Conservation (phyloP, 2,329 filamentous ascomycete species). For the Myotisia sp. region DNA sequence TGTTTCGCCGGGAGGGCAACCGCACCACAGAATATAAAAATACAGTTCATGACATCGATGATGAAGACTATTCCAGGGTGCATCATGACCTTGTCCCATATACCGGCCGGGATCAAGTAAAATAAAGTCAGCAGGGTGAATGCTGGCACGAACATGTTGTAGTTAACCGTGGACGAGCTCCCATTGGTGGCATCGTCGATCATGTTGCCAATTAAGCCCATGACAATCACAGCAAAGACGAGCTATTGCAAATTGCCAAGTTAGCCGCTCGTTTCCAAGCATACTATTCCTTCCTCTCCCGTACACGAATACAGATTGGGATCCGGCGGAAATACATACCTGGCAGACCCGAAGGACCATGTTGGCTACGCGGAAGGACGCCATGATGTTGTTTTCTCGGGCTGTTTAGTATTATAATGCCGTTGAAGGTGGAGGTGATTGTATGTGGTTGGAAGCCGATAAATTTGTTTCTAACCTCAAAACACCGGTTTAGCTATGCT, state of each 20-base stretch:
- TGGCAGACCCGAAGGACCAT: constrained; percentile 29
- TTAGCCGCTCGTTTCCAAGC: not conserved
- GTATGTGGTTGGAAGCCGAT: no score
- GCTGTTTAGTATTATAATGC: no score
- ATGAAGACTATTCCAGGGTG: constrained; percentile 31
- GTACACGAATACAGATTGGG: not conserved
- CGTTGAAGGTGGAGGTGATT: no score
- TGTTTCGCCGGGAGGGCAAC: constrained; percentile 37
- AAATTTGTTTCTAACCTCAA: no score
- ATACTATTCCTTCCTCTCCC: constrained; percentile 3
- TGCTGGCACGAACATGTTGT: constrained; percentile 34
- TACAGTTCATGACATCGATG: constrained; percentile 33
- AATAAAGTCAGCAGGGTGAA: constrained; percentile 36
- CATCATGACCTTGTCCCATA: constrained; percentile 26
- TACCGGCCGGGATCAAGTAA: constrained; percentile 33
- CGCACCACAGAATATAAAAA: constrained; percentile 36
- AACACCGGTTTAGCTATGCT: no score
- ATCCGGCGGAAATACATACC: constrained; percentile 19
- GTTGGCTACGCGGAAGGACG: no score
- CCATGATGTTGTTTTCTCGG: no score
- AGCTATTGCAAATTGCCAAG: constrained; percentile 31
- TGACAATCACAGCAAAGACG: constrained; percentile 45
- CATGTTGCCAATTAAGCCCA: constrained; percentile 50
- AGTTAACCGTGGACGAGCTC: constrained; percentile 45
- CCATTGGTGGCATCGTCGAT: constrained; percentile 36